A percentile compares a stretch with the other conserved stretches of the same genome.
Conservation (phyloP, 202 grass and related monocot species). For the Elaeis oleifera region DNA sequence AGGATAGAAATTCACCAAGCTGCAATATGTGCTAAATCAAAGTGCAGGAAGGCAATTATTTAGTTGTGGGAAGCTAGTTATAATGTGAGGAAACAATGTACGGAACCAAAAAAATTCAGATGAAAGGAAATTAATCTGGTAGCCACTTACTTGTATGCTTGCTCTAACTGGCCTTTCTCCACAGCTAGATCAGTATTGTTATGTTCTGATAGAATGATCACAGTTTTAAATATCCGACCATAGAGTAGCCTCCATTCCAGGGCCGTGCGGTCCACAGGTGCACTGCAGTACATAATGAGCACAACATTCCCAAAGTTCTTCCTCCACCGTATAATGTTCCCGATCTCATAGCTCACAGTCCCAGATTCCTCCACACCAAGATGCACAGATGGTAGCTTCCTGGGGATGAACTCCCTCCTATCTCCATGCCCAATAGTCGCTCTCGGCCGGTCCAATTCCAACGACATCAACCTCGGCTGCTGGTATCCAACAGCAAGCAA, state of each 20-base stretch:
- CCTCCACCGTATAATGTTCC: constrained; percentile 97
- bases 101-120: too few species aligned
- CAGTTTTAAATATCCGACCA: constrained; percentile 91
- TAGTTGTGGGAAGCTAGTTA: too few species aligned
- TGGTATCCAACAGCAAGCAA: constrained; percentile 76
- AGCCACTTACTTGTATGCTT: constrained; percentile 82
- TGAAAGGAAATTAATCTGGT: neutral
- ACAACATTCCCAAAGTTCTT: constrained; percentile 94
- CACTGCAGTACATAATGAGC: constrained; percentile 75
- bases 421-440: constrained; percentile 86
- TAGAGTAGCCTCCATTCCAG: constrained; percentile 94
- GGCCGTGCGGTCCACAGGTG: constrained; percentile 62
- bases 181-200: constrained; percentile 68
- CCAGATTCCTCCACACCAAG: constrained; percentile 92
- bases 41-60: too few species aligned
- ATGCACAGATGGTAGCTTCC: constrained; percentile 88
- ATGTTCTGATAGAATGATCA: constrained; percentile 88
- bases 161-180: constrained; percentile 42
- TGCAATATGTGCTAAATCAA: too few species aligned
- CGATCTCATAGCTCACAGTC: constrained; percentile 87
- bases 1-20: too few species aligned
- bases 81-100: too few species aligned
- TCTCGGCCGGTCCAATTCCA: constrained; percentile 77
- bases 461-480: constrained; percentile 82
- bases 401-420: constrained; percentile 79